Evolutionary conservation across 2,329 filamentous ascomycete species (phyloP), one percentile per base, ranked within the genome.

Genomic region (Colletotrichum noveboracense): DNA sequence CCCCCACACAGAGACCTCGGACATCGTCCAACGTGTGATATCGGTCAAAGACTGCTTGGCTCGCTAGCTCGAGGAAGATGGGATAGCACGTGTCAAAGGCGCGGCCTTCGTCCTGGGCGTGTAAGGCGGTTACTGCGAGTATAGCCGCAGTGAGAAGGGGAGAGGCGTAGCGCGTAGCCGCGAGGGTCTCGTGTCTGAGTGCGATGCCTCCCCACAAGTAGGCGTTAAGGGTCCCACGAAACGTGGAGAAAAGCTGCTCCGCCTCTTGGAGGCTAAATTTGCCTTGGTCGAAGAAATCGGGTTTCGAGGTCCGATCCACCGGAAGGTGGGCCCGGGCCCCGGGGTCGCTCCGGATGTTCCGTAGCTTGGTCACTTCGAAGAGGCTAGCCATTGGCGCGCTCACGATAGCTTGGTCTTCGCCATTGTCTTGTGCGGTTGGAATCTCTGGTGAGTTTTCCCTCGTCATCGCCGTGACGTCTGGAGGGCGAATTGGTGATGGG

Each of bases 1-100:
- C 90, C 6, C 89, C 92, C 28, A 93, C 89, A 76, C 90, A 92
- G 5, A 93, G 86, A 1, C 88, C 92, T 8, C 91, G 88, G 48
- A 93, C 87, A 73, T 90, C 89, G 76, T 93, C 91, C 18, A 91
- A 81, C 14, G 88, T 89, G 62, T 92, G 81, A 60, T 83, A 82
- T 1, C 82, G 87, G 55, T 91, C 89, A 76, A 93, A 90, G 80
- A 92, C 90, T 74, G 90, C 89, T 34, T 85, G 87, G 18, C 89
- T 89, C 60, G 92, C 89, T 3, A 93, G 86, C 6, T 88, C 86
- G 3, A 91, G 87, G 77, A 93, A 92, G 75, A 92, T 89, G 69
- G 86, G 86, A 79, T 90, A 92, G 79, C 91, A 92, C 3, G 85
- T 83, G 65, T 90, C 89, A 73, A 92, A 89, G 4, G 89, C 87